Evolutionary conservation across 495 filamentous ascomycete species (phyloP).

Genomic region (Annulohypoxylon stygium): DNA sequence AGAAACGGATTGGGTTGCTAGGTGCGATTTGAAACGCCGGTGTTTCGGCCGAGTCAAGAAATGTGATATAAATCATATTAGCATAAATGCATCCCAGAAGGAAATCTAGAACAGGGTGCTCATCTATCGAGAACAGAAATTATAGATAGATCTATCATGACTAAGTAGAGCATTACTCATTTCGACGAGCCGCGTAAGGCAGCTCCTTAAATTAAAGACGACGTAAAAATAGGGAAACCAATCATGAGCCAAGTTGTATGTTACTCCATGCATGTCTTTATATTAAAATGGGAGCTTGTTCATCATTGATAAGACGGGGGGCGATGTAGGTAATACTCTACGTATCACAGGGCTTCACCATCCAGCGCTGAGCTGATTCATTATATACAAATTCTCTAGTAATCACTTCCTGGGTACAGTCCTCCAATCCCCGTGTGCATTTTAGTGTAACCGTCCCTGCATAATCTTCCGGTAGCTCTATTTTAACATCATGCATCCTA

Average conservation of each 20-base stretch:
- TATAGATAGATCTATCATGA: neutral
- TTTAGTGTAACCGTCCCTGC: slow-evolving; percentile 22
- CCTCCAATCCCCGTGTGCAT: slow-evolving; percentile 22
- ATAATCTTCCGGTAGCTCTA: slow-evolving; percentile 37
- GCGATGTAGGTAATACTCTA: neutral
- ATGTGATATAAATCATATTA: neutral
- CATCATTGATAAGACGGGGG: neutral
- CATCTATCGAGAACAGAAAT: neutral
- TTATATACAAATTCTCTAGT: slow-evolving; percentile 32
- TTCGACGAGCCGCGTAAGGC: neutral
- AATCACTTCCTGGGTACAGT: slow-evolving; percentile 27
- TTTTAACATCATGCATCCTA: slow-evolving; percentile 36
- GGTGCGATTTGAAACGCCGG: neutral
- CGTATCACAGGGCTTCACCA: neutral
- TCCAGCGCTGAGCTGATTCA: slow-evolving; percentile 21
- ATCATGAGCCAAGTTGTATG: neutral
- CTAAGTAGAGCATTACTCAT: neutral
- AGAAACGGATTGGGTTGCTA: neutral
- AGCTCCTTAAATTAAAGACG: neutral
- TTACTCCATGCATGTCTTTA: neutral
- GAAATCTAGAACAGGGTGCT: neutral
- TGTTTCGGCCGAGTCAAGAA: neutral
- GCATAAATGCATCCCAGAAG: neutral
- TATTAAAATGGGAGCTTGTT: slow-evolving; percentile 4
- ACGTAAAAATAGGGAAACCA: neutral